A percentile compares a stretch with the other conserved stretches of the same genome.
Conservation (phyloP, 2,329 filamentous ascomycete genomes). For the Colletotrichum tropicicola region DNA sequence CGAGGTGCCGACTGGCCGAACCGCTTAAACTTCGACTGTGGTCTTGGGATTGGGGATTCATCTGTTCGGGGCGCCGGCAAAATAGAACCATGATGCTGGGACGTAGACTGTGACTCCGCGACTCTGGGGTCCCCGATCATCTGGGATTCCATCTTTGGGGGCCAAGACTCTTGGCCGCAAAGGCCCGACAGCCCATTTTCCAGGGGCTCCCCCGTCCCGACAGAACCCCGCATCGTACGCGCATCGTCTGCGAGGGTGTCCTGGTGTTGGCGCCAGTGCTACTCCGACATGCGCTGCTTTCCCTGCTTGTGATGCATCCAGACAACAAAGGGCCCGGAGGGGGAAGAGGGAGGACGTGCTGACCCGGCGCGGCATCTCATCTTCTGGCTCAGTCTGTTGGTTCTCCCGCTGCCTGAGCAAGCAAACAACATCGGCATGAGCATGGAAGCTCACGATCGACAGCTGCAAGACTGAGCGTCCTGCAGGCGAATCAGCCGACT, state of each 20-base stretch:
- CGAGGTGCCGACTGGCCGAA: not conserved
- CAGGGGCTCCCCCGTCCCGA: conserved; percentile 3
- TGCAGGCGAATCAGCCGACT: conserved; percentile 7
- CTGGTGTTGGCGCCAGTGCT: not conserved
- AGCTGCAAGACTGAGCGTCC: not conserved
- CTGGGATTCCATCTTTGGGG: conserved; percentile 8
- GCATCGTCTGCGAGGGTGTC: not conserved
- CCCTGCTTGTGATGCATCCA: conserved; percentile 1
- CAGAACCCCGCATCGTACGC: conserved; percentile 10
- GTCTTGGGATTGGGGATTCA: not conserved
- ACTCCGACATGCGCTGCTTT: not conserved
- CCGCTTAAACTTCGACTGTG: not conserved
- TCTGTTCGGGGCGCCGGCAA: not conserved
- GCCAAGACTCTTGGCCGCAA: conserved; percentile 25
- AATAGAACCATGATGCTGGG: conserved; percentile 23
- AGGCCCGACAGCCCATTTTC: not conserved
- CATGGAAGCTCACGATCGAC: not conserved
- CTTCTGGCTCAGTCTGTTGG: not conserved
- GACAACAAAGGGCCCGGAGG: not conserved
- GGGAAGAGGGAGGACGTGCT: conserved; percentile 13
- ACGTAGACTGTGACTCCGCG: not conserved
- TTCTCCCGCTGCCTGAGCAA: not conserved
- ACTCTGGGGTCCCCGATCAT: not conserved
- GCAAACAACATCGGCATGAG: not conserved
- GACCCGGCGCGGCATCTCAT: conserved; percentile 27